Evolutionary conservation across 2,329 filamentous ascomycete species (phyloP).

Genomic region (Ophiocordyceps sinensis): DNA sequence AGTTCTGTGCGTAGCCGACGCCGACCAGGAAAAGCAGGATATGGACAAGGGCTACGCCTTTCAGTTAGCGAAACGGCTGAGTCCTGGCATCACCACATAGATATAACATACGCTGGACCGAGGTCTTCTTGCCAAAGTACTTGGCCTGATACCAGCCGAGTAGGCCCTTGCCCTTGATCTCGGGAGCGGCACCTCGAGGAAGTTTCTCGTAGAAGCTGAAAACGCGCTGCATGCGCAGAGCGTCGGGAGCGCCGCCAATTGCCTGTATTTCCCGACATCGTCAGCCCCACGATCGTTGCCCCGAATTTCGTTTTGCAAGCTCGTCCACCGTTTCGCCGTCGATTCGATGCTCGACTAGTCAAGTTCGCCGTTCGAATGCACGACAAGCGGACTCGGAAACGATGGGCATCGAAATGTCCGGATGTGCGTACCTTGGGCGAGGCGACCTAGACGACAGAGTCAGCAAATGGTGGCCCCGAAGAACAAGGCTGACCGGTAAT

Average conservation of each 20-base stretch:
- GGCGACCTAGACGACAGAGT: slow-evolving; percentile 43
- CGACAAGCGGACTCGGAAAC: not conserved
- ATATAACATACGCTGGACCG: slow-evolving; percentile 60
- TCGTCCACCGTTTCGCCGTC: not conserved
- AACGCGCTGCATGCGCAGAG: slow-evolving; percentile 92
- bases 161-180: slow-evolving; percentile 66
- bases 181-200: slow-evolving; percentile 79
- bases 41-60: slow-evolving; percentile 65
- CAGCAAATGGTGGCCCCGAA: not conserved
- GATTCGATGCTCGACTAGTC: not conserved
- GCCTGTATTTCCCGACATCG: slow-evolving; percentile 40
- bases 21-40: slow-evolving; percentile 62
- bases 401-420: not conserved
- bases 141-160: slow-evolving; percentile 77
- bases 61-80: slow-evolving; percentile 7
- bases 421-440: slow-evolving; percentile 56
- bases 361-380: not conserved
- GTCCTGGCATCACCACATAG: slow-evolving; percentile 9
- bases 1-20: slow-evolving; percentile 91
- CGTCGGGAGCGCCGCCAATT: slow-evolving; percentile 89
- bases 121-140: slow-evolving; percentile 93
- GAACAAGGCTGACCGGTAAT: not conserved
- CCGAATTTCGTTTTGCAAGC: slow-evolving; percentile 2
- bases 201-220: slow-evolving; percentile 99
- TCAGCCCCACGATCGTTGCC: slow-evolving; percentile 18